Evolutionary conservation across 73 alveolate genomes (phyloP).

Genomic region (Halteria grandinella): DNA sequence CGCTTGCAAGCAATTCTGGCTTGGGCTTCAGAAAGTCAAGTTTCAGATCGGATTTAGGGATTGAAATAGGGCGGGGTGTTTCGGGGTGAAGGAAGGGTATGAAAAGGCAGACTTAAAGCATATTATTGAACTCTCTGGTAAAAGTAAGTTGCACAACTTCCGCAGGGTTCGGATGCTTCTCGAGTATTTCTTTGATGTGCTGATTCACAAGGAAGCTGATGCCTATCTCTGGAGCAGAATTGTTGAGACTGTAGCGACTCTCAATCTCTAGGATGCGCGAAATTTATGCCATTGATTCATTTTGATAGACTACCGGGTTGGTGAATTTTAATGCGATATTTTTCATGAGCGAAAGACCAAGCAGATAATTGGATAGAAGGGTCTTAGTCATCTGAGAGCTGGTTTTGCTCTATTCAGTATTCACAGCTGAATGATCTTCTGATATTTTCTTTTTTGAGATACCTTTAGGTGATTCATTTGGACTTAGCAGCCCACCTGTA

Average conservation of each 20-base stretch:
- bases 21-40: slow-evolving; percentile 27
- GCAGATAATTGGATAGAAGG: too few species aligned
- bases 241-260: slow-evolving; percentile 7
- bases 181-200: slow-evolving; percentile 31
- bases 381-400: too few species aligned
- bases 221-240: slow-evolving; percentile 13
- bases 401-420: too few species aligned
- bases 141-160: background rate
- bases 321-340: slow-evolving; percentile 13
- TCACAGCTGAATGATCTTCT: background rate
- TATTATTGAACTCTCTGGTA: slow-evolving; percentile 25
- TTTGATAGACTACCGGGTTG: background rate
- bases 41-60: slow-evolving; percentile 22
- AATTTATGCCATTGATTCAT: slow-evolving; percentile 35
- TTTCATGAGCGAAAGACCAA: too few species aligned
- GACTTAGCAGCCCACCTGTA: background rate
- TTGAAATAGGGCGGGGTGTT: background rate
- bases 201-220: background rate
- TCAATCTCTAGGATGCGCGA: slow-evolving; percentile 14
- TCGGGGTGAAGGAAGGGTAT: slow-evolving; percentile 24
- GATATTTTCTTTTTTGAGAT: background rate
- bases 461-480: background rate
- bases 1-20: background rate
- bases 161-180: background rate
- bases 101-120: slow-evolving; percentile 17